phyloP scores from a whole-genome alignment of 2,329 filamentous ascomycete genomes.

The Cladosporium cucumerinum region DNA sequence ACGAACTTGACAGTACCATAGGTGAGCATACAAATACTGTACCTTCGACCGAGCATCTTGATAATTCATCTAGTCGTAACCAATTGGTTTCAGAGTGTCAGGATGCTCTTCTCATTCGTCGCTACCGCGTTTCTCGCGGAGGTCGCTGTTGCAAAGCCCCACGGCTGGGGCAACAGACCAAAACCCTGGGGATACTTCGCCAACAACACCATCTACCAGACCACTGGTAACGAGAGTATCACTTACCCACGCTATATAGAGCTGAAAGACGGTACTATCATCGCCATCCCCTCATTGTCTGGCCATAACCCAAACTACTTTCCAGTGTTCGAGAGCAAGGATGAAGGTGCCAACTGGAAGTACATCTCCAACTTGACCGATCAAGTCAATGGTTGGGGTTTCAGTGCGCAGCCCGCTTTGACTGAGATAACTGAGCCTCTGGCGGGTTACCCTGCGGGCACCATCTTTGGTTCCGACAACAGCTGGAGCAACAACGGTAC shows the following conservation, averaged over 20 bases:
- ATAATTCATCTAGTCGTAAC: not conserved
- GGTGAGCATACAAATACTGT: not conserved
- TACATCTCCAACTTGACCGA: slow-evolving; percentile 21
- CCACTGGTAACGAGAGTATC: slow-evolving; percentile 14
- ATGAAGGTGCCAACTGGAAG: slow-evolving; percentile 19
- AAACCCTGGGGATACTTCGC: slow-evolving; percentile 18
- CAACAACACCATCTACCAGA: slow-evolving; percentile 19
- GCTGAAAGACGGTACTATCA: slow-evolving; percentile 17
- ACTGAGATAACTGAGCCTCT: slow-evolving; percentile 11
- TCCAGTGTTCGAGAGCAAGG: slow-evolving; percentile 19
- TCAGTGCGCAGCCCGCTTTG: slow-evolving; percentile 20
- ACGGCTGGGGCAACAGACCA: not conserved
- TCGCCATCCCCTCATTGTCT: slow-evolving; percentile 16
- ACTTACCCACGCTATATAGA: slow-evolving; percentile 18
- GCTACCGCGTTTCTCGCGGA: slow-evolving; percentile 8
- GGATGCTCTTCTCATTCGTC: slow-evolving; percentile 12
- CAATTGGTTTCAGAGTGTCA: not conserved
- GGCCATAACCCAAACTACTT: slow-evolving; percentile 17
- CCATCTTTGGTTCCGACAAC: slow-evolving; percentile 19
- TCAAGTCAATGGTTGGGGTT: slow-evolving; percentile 20
- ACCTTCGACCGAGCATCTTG: not conserved
- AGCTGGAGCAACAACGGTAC: slow-evolving; percentile 19
- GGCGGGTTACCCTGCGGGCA: slow-evolving; percentile 16
- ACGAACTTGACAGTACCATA: not conserved
- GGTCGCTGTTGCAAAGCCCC: slow-evolving; percentile 5